Evolutionary conservation across 495 filamentous ascomycete genomes (phyloP).

Genomic region (Trichoderma reesei): DNA sequence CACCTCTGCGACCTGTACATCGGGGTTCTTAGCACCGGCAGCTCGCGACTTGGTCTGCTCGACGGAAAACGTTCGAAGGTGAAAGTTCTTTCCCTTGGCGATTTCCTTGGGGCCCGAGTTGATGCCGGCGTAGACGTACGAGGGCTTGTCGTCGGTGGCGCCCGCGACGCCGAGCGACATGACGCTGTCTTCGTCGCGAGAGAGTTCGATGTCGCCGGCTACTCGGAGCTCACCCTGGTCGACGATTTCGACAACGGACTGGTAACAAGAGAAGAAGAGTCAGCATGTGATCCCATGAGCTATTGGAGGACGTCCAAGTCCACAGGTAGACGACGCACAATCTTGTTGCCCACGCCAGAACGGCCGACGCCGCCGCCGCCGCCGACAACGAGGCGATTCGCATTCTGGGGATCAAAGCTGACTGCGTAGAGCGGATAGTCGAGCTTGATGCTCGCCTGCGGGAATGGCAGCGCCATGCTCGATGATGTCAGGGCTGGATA

Average conservation of each 20-base stretch:
- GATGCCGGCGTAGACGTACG: conserved; percentile 68
- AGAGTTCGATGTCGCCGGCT: conserved; percentile 68
- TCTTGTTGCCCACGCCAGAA: conserved; percentile 84
- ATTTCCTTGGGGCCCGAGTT: conserved; percentile 69
- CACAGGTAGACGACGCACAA: conserved; percentile 36
- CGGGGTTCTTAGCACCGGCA: conserved; percentile 28
- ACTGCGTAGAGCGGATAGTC: conserved; percentile 83
- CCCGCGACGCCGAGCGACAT: conserved; percentile 61
- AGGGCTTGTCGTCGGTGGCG: conserved; percentile 41
- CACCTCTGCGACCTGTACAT: conserved; percentile 41
- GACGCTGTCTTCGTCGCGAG: conserved; percentile 83
- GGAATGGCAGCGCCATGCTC: conserved; percentile 5
- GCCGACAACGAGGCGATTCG: conserved; percentile 66
- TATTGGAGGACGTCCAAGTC: not conserved
- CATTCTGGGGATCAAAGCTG: conserved; percentile 78
- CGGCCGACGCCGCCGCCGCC: conserved; percentile 82
- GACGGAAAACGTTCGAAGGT: conserved; percentile 72
- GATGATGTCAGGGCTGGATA: conserved; percentile 2
- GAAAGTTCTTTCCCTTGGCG: conserved; percentile 70
- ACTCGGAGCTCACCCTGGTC: conserved; percentile 48
- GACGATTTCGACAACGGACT: conserved; percentile 65
- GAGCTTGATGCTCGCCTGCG: conserved; percentile 53
- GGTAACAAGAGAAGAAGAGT: conserved; percentile 13
- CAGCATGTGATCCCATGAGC: conserved; percentile 16
- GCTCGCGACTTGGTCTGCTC: conserved; percentile 32